Percentiles rank a stretch among this genome's conserved stretches.
Conservation (phyloP, 2,329 filamentous ascomycete genomes). For the Plectosphaerella cucumerina region DNA sequence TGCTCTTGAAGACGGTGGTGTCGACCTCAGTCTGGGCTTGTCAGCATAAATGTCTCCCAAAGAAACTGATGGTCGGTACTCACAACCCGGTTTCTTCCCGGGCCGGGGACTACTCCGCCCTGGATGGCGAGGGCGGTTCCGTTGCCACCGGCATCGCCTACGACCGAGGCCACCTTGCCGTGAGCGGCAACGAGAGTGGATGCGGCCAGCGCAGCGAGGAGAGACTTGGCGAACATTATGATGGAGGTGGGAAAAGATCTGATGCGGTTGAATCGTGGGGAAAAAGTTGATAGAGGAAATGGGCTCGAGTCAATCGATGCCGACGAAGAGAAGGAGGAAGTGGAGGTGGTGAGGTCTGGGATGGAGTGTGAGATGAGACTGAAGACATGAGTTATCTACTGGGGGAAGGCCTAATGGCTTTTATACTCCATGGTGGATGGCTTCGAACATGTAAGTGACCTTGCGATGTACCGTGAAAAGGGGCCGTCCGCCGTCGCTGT, state of each 20-base stretch:
- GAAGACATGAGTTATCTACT: too few species aligned
- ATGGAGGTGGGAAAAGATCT: not conserved
- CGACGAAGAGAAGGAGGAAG: too few species aligned
- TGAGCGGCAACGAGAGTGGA: constrained; percentile 22
- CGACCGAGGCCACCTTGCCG: constrained; percentile 19
- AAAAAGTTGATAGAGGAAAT: too few species aligned
- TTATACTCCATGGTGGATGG: too few species aligned
- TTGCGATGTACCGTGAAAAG: too few species aligned
- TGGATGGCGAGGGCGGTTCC: constrained; percentile 32
- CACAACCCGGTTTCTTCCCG: constrained; percentile 30
- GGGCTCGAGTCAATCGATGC: too few species aligned
- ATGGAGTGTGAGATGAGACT: too few species aligned
- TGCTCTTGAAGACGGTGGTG: constrained; percentile 37
- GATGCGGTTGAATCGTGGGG: not conserved
- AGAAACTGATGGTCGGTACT: not conserved
- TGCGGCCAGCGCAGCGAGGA: constrained; percentile 17
- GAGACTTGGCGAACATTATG: constrained; percentile 13
- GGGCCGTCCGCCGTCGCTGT: too few species aligned
- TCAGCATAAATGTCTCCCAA: not conserved
- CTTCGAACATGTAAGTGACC: too few species aligned
- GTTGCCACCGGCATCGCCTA: constrained; percentile 31
- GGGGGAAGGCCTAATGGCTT: too few species aligned
- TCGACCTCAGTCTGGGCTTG: constrained; percentile 32
- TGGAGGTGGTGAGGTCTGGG: too few species aligned
- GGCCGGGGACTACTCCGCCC: constrained; percentile 32